Base-by-base conservation (phyloP, 805 yeast genomes). In the Groenewaldozyma tartarivorans region DNA sequence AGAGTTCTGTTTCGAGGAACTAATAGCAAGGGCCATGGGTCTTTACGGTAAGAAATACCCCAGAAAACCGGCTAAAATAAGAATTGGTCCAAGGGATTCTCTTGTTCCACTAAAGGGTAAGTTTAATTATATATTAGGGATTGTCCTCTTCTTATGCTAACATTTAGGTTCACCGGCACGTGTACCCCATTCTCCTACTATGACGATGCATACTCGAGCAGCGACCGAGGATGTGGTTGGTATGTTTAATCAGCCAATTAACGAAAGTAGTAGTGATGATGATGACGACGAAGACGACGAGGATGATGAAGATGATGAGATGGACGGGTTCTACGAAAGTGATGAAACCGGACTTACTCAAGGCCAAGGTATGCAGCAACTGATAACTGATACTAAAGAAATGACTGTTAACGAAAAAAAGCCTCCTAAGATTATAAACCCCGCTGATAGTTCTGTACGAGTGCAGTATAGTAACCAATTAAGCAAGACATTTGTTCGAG, bases 151-250 rank as follows among this genome's bases (percentile, higher is more conserved):
- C 13, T 24, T 24, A 24, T 24, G 7, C 29, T 24, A 24, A 24
- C 29, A 9, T 13, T n/a, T 15, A 42, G 45, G 21, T 4, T 42
- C 45, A 13, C 45, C 42, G 11, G 24, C 29, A 4, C 26, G 33
- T 26, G 17, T 36, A 13, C 42, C 45, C 5, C 36, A 40, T 4
- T 81, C 94, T 0, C 94, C 94, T 1, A 86, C 95, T 0, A 71
- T 81, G 48, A 87, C 96, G 0, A 62, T 79, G 53, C 80, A 72
- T 54, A 81, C 95, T 0, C 75, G 77, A 38, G 75, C 77, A 51
- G 90, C 95, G 2, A 72, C 77, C 42, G 73, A 75, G 41, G 95
- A 85, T 49, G 79, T 86, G 0, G 65, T 72, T 46, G 71, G 74
- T 13, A 82, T 86, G 86, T 82, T 85, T 56, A 83, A 48, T 30